Evolutionary conservation across 2,329 filamentous ascomycete species (phyloP).

Genomic region (Neoscytalidium dimidiatum): DNA sequence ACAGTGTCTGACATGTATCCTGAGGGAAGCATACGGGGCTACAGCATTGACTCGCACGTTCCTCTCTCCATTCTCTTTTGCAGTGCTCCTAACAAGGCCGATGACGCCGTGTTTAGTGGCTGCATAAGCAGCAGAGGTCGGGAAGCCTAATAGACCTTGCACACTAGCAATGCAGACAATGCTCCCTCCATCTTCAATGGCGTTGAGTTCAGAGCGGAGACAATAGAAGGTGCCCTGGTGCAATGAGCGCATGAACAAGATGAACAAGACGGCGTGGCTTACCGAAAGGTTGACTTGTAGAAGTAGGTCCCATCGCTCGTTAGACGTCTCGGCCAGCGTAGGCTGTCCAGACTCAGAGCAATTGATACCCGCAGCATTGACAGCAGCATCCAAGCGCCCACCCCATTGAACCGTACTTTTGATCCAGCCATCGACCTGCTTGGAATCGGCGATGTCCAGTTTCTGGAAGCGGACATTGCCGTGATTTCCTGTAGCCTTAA

Average conservation of each 20-base stretch:
- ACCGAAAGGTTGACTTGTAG: conserved; percentile 37
- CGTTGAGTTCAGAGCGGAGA: conserved; percentile 32
- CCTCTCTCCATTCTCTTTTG: conserved; percentile 37
- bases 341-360: conserved; percentile 37
- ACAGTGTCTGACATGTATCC: neutral
- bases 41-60: conserved; percentile 43
- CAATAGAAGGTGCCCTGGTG: conserved; percentile 16
- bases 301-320: conserved; percentile 38
- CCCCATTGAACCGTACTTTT: conserved; percentile 33
- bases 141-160: conserved; percentile 47
- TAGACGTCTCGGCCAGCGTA: conserved; percentile 31
- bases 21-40: conserved; percentile 37
- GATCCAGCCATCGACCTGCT: conserved; percentile 40
- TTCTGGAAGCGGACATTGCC: conserved; percentile 12
- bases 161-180: conserved; percentile 48
- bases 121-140: conserved; percentile 26
- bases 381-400: conserved; percentile 40
- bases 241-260: neutral
- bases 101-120: conserved; percentile 23
- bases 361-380: conserved; percentile 46
- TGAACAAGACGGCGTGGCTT: neutral
- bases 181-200: conserved; percentile 35
- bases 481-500: conserved; percentile 10
- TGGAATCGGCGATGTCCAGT: conserved; percentile 36
- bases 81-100: conserved; percentile 36